Conservation (phyloP, 2,329 filamentous ascomycete species). For the Coniochaeta prunicola region DNA sequence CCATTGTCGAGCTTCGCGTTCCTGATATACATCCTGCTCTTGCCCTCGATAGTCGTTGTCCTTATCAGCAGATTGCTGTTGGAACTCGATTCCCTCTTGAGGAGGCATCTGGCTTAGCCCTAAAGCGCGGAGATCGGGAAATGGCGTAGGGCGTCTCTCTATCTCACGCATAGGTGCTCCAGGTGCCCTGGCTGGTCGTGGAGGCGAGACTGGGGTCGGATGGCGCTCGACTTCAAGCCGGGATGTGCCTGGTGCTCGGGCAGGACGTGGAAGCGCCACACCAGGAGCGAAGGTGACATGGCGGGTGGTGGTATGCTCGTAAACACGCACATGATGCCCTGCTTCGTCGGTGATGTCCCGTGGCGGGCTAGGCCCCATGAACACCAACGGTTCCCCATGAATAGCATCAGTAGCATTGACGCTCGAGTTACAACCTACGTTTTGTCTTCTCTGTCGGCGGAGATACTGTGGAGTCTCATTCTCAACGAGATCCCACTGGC, state of each 20-base stretch:
- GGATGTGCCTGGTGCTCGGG: not conserved
- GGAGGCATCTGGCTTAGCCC: not conserved
- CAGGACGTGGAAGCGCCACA: not conserved
- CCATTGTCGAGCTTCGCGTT: not conserved
- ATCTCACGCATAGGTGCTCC: not conserved
- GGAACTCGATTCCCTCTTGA: not conserved
- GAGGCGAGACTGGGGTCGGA: not conserved
- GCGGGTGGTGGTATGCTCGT: not conserved
- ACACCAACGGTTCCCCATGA: not conserved
- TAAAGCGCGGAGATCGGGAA: not conserved
- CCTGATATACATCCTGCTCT: not conserved
- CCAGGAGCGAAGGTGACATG: not conserved
- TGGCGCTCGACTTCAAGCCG: not conserved
- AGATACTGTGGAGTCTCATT: not conserved
- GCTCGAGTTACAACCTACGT: not conserved
- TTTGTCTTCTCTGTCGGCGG: not conserved
- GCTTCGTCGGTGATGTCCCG: not conserved
- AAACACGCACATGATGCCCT: not conserved
- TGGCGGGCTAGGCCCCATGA: not conserved
- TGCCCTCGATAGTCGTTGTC: not conserved
- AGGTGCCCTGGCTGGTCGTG: not conserved
- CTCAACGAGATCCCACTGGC: not conserved
- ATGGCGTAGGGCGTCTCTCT: not conserved
- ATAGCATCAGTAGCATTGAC: not conserved
- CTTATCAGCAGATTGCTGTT: not conserved